Percentiles rank a stretch among this genome's conserved stretches.
These are phyloP conservation scores for Stagonosporopsis cucurbitacearum DNA, from an alignment of 2,329 filamentous ascomycete genomes.

Conservation along the genomic window DNA sequence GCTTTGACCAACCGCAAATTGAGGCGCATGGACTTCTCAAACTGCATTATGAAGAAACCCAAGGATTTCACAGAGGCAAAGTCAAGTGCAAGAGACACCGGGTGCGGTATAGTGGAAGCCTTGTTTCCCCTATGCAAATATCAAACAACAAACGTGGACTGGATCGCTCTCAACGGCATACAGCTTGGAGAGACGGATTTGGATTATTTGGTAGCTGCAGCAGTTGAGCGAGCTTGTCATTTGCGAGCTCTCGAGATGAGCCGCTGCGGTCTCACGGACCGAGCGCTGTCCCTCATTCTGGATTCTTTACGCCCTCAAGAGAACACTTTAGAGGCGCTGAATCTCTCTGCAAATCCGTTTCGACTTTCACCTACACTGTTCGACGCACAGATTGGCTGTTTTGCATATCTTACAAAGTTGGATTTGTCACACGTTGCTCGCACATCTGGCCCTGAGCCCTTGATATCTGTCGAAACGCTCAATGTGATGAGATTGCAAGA, in stretches of 20 bases:
- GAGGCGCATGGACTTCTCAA: slow-evolving; percentile 69
- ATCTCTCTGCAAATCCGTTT: slow-evolving; percentile 71
- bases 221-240: slow-evolving; percentile 68
- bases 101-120: slow-evolving; percentile 73
- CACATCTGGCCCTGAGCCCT: slow-evolving; percentile 66
- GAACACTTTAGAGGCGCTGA: slow-evolving; percentile 69
- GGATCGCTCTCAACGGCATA: slow-evolving; percentile 72
- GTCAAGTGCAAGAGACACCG: slow-evolving; percentile 63
- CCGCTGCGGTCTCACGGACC: slow-evolving; percentile 65
- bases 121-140: slow-evolving; percentile 71
- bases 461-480: slow-evolving; percentile 71
- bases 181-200: slow-evolving; percentile 74
- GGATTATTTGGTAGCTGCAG: slow-evolving; percentile 71
- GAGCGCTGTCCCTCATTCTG: slow-evolving; percentile 66
- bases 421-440: slow-evolving; percentile 70
- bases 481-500: slow-evolving; percentile 72
- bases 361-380: slow-evolving; percentile 69
- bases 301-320: slow-evolving; percentile 70
- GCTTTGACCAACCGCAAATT: slow-evolving; percentile 70
- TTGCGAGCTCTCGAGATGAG: slow-evolving; percentile 72
- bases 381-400: slow-evolving; percentile 70
- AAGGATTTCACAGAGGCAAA: slow-evolving; percentile 46
- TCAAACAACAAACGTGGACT: slow-evolving; percentile 72
- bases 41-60: slow-evolving; percentile 64
- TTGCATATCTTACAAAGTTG: slow-evolving; percentile 69